These are phyloP conservation scores for Talaromyces amestolkiae DNA, from an alignment of 2,329 filamentous ascomycete species.

Conservation along the genomic window DNA sequence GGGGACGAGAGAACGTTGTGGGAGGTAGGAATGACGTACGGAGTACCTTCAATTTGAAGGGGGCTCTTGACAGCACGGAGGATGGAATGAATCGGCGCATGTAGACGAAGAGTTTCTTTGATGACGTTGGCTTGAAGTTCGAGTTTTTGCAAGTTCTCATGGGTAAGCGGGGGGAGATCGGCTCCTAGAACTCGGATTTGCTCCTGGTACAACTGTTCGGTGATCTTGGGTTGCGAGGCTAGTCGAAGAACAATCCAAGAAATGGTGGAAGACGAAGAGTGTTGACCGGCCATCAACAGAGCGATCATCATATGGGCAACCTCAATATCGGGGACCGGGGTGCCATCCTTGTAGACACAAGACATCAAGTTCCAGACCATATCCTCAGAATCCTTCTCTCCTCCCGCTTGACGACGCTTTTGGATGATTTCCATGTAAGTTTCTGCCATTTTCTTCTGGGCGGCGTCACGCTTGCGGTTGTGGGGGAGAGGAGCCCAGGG, in stretches of 20 bases:
- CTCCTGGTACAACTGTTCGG: slow-evolving; percentile 69
- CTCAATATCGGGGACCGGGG: slow-evolving; percentile 67
- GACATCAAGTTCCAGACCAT: slow-evolving; percentile 81
- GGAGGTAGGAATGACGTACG: slow-evolving; percentile 72
- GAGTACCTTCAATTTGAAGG: slow-evolving; percentile 51
- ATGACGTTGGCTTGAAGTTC: slow-evolving; percentile 63
- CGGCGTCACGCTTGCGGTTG: slow-evolving; percentile 69
- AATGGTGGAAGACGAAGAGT: slow-evolving; percentile 74
- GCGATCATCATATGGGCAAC: slow-evolving; percentile 86
- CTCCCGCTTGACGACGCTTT: slow-evolving; percentile 52
- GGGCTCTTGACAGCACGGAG: slow-evolving; percentile 70
- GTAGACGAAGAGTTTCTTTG: slow-evolving; percentile 69
- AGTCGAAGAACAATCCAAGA: slow-evolving; percentile 75
- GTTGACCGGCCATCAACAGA: slow-evolving; percentile 78
- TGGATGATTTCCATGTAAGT: slow-evolving; percentile 71
- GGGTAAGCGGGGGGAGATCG: slow-evolving; percentile 56
- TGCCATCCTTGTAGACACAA: slow-evolving; percentile 72
- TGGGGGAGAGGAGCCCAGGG: slow-evolving; percentile 75
- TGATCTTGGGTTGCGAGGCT: slow-evolving; percentile 66
- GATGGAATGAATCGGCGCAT: slow-evolving; percentile 70
- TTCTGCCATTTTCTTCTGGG: slow-evolving; percentile 66
- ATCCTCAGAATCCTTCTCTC: slow-evolving; percentile 53
- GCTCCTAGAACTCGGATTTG: slow-evolving; percentile 57
- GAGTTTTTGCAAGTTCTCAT: slow-evolving; percentile 59
- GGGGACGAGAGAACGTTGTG: slow-evolving; percentile 81